Conservation (phyloP, 1,284 basidiomycete species). For the Stygiomarasmius scandens region DNA sequence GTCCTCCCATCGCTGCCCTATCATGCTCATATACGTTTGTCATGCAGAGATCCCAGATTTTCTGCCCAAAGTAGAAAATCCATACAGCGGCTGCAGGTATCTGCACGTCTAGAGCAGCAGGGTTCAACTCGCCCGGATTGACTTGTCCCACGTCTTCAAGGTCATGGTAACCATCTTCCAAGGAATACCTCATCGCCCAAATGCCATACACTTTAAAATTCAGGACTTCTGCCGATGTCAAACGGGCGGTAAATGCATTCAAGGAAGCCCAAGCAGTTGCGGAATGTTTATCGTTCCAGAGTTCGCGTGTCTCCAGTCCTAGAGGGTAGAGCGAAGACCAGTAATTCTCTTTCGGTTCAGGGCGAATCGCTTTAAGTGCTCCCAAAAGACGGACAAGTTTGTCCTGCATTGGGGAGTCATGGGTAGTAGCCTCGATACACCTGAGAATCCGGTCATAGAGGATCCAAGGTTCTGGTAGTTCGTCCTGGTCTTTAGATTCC, state of each 20-base stretch:
- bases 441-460: neutral
- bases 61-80: slow-evolving; percentile 13
- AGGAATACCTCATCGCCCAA: slow-evolving; percentile 15
- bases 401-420: slow-evolving; percentile 6
- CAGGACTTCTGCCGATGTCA: slow-evolving; percentile 1
- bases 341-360: slow-evolving; percentile 1
- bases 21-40: neutral
- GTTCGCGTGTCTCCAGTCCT: slow-evolving; percentile 13
- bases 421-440: neutral
- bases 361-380: slow-evolving; percentile 10
- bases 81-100: slow-evolving; percentile 17
- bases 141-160: neutral
- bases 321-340: slow-evolving; percentile 13
- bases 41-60: slow-evolving; percentile 4
- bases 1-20: slow-evolving; percentile 10
- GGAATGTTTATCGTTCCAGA: slow-evolving; percentile 9
- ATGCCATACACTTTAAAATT: slow-evolving; percentile 17
- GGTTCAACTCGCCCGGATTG: neutral
- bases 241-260: slow-evolving; percentile 17
- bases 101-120: slow-evolving; percentile 1
- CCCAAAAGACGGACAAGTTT: slow-evolving; percentile 10
- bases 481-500: neutral
- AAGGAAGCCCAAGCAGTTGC: slow-evolving; percentile 11
- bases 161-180: slow-evolving; percentile 9
- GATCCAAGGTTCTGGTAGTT: neutral